These are phyloP conservation scores for Bipolaris oryzae DNA, from an alignment of 2,329 filamentous ascomycete genomes.

Conservation along the genomic window DNA sequence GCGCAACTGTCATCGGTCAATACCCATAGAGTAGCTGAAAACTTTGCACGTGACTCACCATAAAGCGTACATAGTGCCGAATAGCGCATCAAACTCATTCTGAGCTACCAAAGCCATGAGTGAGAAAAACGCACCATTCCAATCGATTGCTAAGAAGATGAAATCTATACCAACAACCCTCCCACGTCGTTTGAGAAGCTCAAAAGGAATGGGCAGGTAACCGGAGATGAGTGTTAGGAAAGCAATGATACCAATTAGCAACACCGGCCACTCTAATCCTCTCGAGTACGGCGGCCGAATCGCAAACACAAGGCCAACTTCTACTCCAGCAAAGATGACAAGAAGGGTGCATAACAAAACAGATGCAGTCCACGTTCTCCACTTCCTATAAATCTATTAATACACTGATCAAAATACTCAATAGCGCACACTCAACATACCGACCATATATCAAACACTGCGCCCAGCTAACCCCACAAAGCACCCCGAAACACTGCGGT, in stretches of 20 bases:
- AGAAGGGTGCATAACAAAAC: constrained; percentile 20
- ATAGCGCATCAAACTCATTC: constrained; percentile 63
- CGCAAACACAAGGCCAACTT: constrained; percentile 61
- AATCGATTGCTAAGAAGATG: constrained; percentile 64
- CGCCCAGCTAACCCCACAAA: constrained; percentile 56
- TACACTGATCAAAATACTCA: not conserved
- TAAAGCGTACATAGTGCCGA: constrained; percentile 63
- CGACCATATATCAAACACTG: constrained; percentile 57
- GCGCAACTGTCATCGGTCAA: constrained; percentile 41
- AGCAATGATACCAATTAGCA: constrained; percentile 62
- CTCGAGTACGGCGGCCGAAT: constrained; percentile 59
- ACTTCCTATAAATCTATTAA: constrained; percentile 35
- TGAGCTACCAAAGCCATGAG: constrained; percentile 65
- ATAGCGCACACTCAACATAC: constrained; percentile 31
- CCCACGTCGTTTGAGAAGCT: constrained; percentile 64
- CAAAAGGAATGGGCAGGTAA: constrained; percentile 63
- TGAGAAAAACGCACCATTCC: constrained; percentile 65
- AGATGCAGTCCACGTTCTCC: constrained; percentile 45
- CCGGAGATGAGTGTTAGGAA: constrained; percentile 61
- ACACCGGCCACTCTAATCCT: constrained; percentile 58
- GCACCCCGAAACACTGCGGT: constrained; percentile 56
- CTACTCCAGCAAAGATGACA: constrained; percentile 57
- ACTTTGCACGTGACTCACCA: constrained; percentile 39
- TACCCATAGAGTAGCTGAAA: too few relatives aligned
- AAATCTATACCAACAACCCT: constrained; percentile 64